Percentiles rank a stretch among this genome's conserved stretches.
Evolutionary conservation across 805 yeast species (phyloP).

Genomic region (Kodamaea hsintzibuensis): DNA sequence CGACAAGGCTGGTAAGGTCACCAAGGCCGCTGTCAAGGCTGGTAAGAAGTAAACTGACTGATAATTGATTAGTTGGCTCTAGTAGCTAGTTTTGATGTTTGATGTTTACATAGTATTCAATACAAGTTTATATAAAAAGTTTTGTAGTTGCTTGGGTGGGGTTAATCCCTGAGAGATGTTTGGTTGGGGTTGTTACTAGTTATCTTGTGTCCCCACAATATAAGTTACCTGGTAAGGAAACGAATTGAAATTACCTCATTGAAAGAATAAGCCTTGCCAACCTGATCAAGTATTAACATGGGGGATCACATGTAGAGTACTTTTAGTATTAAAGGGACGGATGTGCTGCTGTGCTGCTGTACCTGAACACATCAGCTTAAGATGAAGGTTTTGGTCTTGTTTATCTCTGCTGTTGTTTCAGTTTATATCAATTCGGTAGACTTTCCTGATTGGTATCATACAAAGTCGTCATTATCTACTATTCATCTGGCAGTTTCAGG

Average conservation of each 20-base stretch:
- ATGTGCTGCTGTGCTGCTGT: no score
- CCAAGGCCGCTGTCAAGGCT: slow-evolving; percentile 92
- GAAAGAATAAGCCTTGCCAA: no score
- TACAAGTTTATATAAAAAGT: not conserved
- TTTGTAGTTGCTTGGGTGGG: not conserved
- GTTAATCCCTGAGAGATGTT: no score
- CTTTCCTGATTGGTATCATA: no score
- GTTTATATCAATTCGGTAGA: not conserved
- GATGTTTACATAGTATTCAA: slow-evolving; percentile 1
- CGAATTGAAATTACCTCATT: no score
- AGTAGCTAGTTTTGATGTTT: slow-evolving; percentile 55
- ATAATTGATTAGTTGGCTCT: slow-evolving; percentile 15
- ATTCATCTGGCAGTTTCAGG: not conserved
- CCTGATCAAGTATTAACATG: no score
- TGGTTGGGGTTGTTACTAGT: no score
- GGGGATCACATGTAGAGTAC: no score
- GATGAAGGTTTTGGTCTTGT: not conserved
- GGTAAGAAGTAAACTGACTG: slow-evolving; percentile 59
- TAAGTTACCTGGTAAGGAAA: no score
- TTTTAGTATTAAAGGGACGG: no score
- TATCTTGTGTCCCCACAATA: no score
- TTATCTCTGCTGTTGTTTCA: not conserved
- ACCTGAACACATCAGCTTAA: not conserved
- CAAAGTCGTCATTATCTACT: not conserved
- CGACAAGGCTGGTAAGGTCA: slow-evolving; percentile 86